Percentiles rank a stretch among this genome's conserved stretches.
phyloP scores from a whole-genome alignment of 345 rosid genomes.

The Moricandia arvensis region DNA sequence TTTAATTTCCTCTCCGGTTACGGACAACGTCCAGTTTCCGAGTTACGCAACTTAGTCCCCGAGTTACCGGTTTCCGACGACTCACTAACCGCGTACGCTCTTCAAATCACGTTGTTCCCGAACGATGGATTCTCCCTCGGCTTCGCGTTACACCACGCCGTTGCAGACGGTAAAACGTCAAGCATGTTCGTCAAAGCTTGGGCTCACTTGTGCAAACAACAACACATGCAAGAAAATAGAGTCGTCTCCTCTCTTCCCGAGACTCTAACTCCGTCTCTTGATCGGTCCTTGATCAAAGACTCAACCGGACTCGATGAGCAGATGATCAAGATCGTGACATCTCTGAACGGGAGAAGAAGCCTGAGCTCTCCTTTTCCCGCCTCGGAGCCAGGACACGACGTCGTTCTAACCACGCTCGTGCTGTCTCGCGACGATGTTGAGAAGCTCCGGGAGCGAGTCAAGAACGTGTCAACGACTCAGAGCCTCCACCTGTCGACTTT shows the following conservation, averaged over 20 bases:
- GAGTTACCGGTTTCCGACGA: conserved; percentile 11
- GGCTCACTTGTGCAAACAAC: conserved; percentile 34
- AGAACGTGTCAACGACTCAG: neutral
- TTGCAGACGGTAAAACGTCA: conserved; percentile 20
- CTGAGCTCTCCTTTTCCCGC: neutral
- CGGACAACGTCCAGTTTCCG: neutral
- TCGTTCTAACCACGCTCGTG: conserved; percentile 33
- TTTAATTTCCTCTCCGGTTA: conserved; percentile 24
- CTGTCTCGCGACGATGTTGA: conserved; percentile 25
- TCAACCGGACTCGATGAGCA: conserved; percentile 11
- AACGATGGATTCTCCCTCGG: conserved; percentile 29
- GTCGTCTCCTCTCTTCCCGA: neutral
- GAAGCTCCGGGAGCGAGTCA: conserved; percentile 29
- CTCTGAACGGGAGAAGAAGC: conserved; percentile 9
- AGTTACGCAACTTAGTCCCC: conserved; percentile 24
- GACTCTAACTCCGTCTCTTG: conserved; percentile 26
- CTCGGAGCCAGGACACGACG: neutral
- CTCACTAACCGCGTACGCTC: neutral
- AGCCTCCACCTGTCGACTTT: conserved; percentile 37
- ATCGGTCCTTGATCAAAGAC: conserved; percentile 25
- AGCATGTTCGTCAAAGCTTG: conserved; percentile 34
- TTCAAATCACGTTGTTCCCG: conserved; percentile 34
- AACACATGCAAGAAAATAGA: neutral
- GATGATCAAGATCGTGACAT: neutral
- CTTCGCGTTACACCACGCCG: conserved; percentile 14